Base-by-base conservation (phyloP, 176 grass and related monocot genomes). In the Oryza meridionalis region DNA sequence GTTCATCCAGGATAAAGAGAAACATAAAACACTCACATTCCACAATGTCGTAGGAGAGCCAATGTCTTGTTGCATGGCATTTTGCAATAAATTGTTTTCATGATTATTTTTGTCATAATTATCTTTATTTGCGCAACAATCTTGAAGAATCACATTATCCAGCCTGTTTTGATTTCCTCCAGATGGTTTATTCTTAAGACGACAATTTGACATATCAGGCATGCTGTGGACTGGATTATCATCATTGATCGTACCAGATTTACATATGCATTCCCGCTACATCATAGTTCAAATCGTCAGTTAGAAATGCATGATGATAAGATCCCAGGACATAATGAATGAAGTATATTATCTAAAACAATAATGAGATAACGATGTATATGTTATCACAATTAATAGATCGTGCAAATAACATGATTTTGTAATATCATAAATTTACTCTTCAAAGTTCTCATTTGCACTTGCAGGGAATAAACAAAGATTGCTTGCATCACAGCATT, bases 181-280 rank as follows among this genome's bases (percentile, higher is more conserved):
- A 29, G 42, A 67, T 70, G 21, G 21, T 31, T 62, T 87, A 21
- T 76, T 53, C 17, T 85, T 59, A 75, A 35, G 43, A 65, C 21
- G 29, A 45, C 22, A 67, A 70, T 79, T 29, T 75, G 73, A 45
- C 27, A 80, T 66, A 69, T 43, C 21, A 22, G 69, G 19, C 26
- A 88, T 64, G 47, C 22, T 44, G 61, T 67, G 16, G 19, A 44
- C 53, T 35, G 51, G 17, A 77, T 17, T 61, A 66, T 49, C 78
- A 81, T 63, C 37, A 53, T 31, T 46, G 29, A 71, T 25, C 42
- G 55, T n/a, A 84, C 69, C 59, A 75, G 77, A 88, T 35, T 82
- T 82, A 47, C 38, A 53, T 65, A 88, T 83, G 19, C 83, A 92
- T 78, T 79, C 69, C 19, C 50, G 76, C 78, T 82, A 25, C 72